Conservation (phyloP, 2,329 filamentous ascomycete species). For the Colletotrichum sp. region DNA sequence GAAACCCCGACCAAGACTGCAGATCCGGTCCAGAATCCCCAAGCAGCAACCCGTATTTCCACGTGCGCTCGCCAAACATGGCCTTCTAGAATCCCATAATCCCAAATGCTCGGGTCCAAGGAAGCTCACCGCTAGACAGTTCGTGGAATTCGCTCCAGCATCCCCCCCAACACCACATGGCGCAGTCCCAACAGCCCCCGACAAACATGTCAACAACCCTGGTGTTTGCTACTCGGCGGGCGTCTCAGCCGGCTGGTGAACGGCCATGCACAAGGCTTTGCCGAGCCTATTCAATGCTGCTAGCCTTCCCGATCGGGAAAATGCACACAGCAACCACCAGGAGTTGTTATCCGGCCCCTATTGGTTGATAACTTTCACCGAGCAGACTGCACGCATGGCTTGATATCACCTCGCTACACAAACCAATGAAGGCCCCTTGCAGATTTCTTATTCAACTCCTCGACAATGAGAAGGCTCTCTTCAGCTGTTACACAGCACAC, state of each 20-base stretch:
- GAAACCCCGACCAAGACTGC: background rate
- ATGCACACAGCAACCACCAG: background rate
- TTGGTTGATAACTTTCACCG: background rate
- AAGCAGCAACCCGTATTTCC: constrained; percentile 56
- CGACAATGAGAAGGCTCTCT: background rate
- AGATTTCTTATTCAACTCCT: background rate
- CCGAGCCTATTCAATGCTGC: background rate
- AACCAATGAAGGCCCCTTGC: background rate
- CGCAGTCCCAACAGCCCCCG: background rate
- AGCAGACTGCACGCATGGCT: background rate
- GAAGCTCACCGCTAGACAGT: background rate
- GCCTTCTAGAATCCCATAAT: background rate
- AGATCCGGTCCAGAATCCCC: constrained; percentile 50
- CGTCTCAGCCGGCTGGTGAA: background rate
- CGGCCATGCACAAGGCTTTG: background rate
- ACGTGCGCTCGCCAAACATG: background rate
- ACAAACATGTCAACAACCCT: background rate
- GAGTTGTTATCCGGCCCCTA: background rate
- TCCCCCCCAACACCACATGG: background rate
- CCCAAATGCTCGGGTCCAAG: background rate
- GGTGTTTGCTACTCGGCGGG: background rate
- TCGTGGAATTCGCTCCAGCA: background rate
- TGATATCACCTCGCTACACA: background rate
- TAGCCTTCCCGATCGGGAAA: background rate
- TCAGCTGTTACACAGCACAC: background rate